These are phyloP conservation scores for Jackrogersella minutella DNA, from an alignment of 495 filamentous ascomycete genomes.

Conservation along the genomic window DNA sequence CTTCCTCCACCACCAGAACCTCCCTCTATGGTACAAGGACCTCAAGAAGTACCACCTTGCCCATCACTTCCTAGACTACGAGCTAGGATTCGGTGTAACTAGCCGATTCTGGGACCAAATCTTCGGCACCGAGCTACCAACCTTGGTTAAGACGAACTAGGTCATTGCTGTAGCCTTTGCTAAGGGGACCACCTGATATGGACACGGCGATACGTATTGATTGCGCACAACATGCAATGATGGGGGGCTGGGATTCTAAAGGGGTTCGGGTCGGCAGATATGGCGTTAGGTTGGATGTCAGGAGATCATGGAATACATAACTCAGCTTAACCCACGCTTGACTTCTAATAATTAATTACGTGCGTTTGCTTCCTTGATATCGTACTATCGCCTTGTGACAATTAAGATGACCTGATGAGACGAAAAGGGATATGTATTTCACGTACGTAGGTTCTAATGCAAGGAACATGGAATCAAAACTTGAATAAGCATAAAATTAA, in stretches of 20 bases:
- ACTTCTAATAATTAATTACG: slow-evolving; percentile 34
- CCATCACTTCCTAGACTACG: slow-evolving; percentile 96
- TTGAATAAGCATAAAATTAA: too few species aligned
- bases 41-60: slow-evolving; percentile 97
- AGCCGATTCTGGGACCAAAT: slow-evolving; percentile 94
- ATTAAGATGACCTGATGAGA: not conserved
- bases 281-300: slow-evolving; percentile 30
- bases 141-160: slow-evolving; percentile 66
- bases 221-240: slow-evolving; percentile 1
- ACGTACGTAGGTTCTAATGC: too few species aligned
- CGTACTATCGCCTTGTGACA: not conserved
- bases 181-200: not conserved
- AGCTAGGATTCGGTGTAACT: slow-evolving; percentile 99
- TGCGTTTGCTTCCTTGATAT: not conserved
- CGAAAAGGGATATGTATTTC: too few species aligned
- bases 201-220: slow-evolving; percentile 11
- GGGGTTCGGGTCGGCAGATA: slow-evolving; percentile 25
- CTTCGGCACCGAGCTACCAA: slow-evolving; percentile 84
- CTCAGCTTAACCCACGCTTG: slow-evolving; percentile 34
- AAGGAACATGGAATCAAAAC: too few species aligned
- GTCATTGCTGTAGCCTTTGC: not conserved
- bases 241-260: slow-evolving; percentile 5
- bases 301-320: slow-evolving; percentile 25
- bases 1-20: slow-evolving; percentile 96
- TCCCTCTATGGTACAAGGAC: slow-evolving; percentile 84